Evolutionary conservation across 768 basidiomycete genomes (phyloP), one percentile per base, ranked within the genome.

Genomic region (button mushroom (Agaricus bisporus)): DNA sequence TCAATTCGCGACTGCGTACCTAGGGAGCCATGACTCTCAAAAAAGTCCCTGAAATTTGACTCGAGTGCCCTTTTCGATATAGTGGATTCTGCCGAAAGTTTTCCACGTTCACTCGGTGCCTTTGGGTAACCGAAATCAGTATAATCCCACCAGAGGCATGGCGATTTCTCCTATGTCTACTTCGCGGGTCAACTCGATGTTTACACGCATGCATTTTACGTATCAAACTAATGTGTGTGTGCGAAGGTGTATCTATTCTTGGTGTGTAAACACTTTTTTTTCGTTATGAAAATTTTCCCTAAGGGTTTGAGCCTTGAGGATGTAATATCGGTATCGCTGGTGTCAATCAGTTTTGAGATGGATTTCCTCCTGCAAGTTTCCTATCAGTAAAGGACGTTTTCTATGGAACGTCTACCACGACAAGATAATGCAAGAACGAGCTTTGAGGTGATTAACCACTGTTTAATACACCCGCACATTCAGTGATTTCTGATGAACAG

Each of bases 231-330:
- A 14, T 25, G 11, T 35, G 37, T 35, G 37, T 32, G 35, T 17
- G 41, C 36, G 29, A 42, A 45, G n/a, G 45, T 17, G 20, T 28
- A 46, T 39, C 29, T 53, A 51, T 51, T n/a, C 39, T 45, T 9
- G 36, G 51, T 46, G 44, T 36, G 43, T 46, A 46, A 46, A 1
- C 22, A 22, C 22, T 22, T 22, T 22, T 22, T 22, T 22, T 38
- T 39, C 17, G 22, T 26, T 12, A 52, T 52, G n/a, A 11, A 52
- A 44, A 12, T 7, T 44, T 52, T 52, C 22, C 22, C 22, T 22
- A 22, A 22, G 22, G 51, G 37, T 44, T 52, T 22, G 43, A 37
- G 28, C 42, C 51, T 54, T 26, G 45, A 18, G 52, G 38, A 54
- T 35, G 45, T 54, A 39, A 54, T 54, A 47, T 39, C 38, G 22